Conservation (phyloP, 495 filamentous ascomycete species). For the Penicillium turbatum region DNA sequence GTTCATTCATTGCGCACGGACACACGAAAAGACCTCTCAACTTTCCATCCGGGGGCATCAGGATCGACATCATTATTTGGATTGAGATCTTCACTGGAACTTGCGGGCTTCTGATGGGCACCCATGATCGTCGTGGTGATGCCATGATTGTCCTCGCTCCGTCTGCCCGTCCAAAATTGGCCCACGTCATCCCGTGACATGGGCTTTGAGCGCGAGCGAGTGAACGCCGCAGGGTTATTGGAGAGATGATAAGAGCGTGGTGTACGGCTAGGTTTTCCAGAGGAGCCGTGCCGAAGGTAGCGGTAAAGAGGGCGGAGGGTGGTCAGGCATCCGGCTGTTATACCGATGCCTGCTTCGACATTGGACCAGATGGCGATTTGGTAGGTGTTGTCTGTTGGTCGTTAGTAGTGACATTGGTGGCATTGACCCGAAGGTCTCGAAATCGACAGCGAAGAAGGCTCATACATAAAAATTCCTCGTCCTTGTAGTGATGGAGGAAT, state of each 20-base stretch:
- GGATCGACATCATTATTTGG: neutral
- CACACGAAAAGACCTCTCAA: conserved; percentile 26
- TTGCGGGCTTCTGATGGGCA: conserved; percentile 5
- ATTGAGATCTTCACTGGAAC: conserved; percentile 27
- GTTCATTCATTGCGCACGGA: conserved; percentile 22
- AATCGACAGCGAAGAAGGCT: neutral
- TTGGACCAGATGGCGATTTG: conserved; percentile 41
- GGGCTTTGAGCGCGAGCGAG: conserved; percentile 11
- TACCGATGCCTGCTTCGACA: conserved; percentile 37
- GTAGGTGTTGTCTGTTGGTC: conserved; percentile 25
- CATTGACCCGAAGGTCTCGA: neutral
- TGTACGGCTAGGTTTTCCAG: conserved; percentile 12
- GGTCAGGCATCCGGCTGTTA: conserved; percentile 38
- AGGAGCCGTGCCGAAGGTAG: conserved; percentile 27
- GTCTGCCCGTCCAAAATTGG: conserved; percentile 22
- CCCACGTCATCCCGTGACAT: conserved; percentile 6
- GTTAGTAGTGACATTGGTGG: neutral
- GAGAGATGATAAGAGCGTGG: conserved; percentile 20
- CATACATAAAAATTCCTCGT: conserved; percentile 30
- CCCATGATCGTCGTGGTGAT: conserved; percentile 30
- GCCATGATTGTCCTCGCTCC: conserved; percentile 21
- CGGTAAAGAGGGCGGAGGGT: conserved; percentile 38
- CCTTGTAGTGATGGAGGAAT: conserved; percentile 26
- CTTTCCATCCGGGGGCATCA: conserved; percentile 17
- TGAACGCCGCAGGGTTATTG: conserved; percentile 12